Evolutionary conservation across 306 rosid genomes (phyloP).

Genomic region (Vicia villosa): DNA sequence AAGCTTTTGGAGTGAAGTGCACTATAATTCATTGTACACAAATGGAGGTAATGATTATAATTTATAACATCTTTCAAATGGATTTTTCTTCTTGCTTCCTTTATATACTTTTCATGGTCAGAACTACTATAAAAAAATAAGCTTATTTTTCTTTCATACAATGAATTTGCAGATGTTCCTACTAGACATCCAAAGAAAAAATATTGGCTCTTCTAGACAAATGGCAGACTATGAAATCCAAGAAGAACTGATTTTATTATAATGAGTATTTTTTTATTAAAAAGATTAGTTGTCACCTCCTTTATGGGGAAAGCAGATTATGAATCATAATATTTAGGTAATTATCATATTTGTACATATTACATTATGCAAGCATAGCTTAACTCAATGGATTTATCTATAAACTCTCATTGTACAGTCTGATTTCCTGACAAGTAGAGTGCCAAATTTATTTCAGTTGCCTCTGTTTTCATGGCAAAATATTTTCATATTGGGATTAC

Average conservation of each 20-base stretch:
- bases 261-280: neutral
- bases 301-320: conserved; percentile 26
- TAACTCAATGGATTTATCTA: conserved; percentile 8
- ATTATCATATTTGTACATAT: neutral
- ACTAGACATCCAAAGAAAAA: conserved; percentile 60
- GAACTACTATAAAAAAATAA: neutral
- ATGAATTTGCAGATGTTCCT: conserved; percentile 77
- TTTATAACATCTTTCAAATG: neutral
- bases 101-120: conserved; percentile 1
- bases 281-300: neutral
- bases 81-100: neutral
- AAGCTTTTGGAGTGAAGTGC: conserved; percentile 99
- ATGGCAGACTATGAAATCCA: conserved; percentile 25
- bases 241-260: neutral
- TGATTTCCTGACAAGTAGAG: conserved; percentile 7
- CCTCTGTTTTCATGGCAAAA: too few species aligned
- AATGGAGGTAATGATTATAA: conserved; percentile 61
- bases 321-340: neutral
- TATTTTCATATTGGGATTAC: neutral
- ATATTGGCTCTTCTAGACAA: conserved; percentile 88
- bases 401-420: conserved; percentile 25
- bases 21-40: conserved; percentile 82
- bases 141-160: conserved; percentile 15
- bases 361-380: conserved; percentile 10
- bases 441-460: conserved; percentile 6